phyloP scores from a whole-genome alignment of 768 basidiomycete genomes.

The Mycena haematopus region DNA sequence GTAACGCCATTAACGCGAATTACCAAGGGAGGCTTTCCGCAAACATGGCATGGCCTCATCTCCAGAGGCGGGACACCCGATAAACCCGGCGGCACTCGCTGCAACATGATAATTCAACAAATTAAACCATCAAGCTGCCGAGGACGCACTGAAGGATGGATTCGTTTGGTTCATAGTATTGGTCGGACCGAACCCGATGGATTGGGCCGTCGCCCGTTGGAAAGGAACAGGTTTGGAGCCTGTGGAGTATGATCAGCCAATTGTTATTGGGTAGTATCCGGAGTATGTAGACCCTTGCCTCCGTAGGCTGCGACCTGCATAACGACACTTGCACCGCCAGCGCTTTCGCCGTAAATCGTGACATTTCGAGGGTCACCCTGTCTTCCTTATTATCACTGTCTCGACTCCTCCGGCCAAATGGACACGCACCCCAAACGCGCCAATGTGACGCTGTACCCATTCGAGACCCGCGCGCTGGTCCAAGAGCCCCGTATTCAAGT shows the following conservation, averaged over 20 bases:
- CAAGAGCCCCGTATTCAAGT: conserved; percentile 46
- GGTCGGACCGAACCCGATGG: conserved; percentile 50
- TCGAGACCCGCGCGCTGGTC: conserved; percentile 49
- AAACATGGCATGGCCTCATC: conserved; percentile 41
- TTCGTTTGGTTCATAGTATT: conserved; percentile 37
- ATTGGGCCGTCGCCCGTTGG: conserved; percentile 48
- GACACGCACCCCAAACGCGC: conserved; percentile 37
- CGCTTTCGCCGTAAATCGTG: conserved; percentile 46
- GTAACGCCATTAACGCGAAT: background rate
- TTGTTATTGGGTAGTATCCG: no score
- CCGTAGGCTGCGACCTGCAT: conserved; percentile 54
- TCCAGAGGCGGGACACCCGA: conserved; percentile 39
- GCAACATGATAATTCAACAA: background rate
- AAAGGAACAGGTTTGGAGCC: conserved; percentile 46
- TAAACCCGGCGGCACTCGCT: conserved; percentile 39
- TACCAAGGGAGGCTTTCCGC: conserved; percentile 44
- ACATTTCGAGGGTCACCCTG: conserved; percentile 37
- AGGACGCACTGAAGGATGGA: conserved; percentile 40
- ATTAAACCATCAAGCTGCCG: background rate
- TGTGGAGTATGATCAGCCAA: conserved; percentile 1
- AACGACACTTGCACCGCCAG: conserved; percentile 51
- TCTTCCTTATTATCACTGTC: no score
- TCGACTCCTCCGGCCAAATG: no score
- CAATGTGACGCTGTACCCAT: conserved; percentile 49
- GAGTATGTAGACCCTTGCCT: conserved; percentile 32